A percentile compares a stretch with the other conserved stretches of the same genome.
Conservation (phyloP, 306 rosid genomes). For the Medicago arabica region DNA sequence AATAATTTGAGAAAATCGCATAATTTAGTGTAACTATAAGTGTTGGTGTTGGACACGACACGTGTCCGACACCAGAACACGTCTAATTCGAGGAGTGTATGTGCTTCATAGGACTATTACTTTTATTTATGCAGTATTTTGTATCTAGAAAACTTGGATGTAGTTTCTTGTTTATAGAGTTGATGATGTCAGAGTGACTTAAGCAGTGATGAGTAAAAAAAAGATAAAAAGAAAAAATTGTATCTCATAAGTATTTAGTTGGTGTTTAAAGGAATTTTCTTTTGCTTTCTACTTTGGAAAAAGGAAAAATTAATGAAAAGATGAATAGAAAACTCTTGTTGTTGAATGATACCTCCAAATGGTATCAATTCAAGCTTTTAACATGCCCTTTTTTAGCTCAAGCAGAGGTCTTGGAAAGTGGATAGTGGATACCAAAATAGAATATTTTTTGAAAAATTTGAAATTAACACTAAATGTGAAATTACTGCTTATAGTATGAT, state of each 20-base stretch:
- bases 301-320: constrained; percentile 26
- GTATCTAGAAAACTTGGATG: constrained; percentile 6
- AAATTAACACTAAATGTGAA: too few species aligned
- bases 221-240: constrained; percentile 29
- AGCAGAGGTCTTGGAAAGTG: constrained; percentile 28
- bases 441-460: background rate
- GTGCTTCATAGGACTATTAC: too few species aligned
- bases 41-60: too few species aligned
- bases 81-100: too few species aligned
- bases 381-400: constrained; percentile 42
- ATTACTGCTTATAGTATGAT: too few species aligned
- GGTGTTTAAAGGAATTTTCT: constrained; percentile 52
- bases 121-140: constrained; percentile 17
- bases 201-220: constrained; percentile 44
- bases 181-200: constrained; percentile 44
- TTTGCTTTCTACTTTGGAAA: constrained; percentile 57
- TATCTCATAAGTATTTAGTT: constrained; percentile 33
- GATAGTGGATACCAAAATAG: constrained; percentile 32
- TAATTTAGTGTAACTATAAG: too few species aligned
- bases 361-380: constrained; percentile 50
- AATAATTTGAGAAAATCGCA: too few species aligned
- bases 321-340: constrained; percentile 45
- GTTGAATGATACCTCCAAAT: constrained; percentile 43
- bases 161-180: constrained; percentile 29
- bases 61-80: too few species aligned